Conservation (phyloP, 2,329 filamentous ascomycete genomes). For the Paramyrothecium sp. region DNA sequence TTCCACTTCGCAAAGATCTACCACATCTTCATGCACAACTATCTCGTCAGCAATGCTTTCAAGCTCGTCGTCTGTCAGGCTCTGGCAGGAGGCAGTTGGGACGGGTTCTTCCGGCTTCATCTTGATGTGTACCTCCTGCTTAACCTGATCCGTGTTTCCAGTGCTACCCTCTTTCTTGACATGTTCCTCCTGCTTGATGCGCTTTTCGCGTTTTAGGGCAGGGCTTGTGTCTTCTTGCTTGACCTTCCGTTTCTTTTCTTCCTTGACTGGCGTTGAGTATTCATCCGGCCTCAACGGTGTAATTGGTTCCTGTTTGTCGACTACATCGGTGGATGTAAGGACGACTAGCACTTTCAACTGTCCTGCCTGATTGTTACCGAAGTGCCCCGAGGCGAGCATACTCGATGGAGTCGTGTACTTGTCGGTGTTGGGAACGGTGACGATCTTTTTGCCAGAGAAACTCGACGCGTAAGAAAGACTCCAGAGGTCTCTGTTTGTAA, state of each 20-base stretch:
- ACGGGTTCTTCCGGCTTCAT: conserved; percentile 1
- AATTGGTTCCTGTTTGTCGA: conserved; percentile 1
- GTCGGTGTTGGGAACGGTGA: conserved; percentile 1
- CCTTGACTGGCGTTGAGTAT: too few species aligned
- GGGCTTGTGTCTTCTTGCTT: conserved; percentile 2
- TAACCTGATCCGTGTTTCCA: neutral
- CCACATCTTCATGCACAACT: conserved; percentile 1
- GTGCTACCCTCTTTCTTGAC: conserved; percentile 1
- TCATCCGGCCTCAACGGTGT: conserved; percentile 1
- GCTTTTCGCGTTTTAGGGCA: neutral
- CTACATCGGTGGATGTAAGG: conserved; percentile 1
- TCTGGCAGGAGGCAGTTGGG: neutral
- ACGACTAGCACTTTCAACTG: too few species aligned
- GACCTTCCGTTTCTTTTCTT: neutral
- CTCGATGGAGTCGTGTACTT: neutral
- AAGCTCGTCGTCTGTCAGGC: too few species aligned
- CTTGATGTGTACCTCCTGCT: conserved; percentile 1
- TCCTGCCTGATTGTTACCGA: too few species aligned
- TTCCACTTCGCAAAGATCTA: neutral
- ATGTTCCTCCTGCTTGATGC: neutral
- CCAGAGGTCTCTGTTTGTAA: neutral
- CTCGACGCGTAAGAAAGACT: conserved; percentile 1
- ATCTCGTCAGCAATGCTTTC: conserved; percentile 1
- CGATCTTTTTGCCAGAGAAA: conserved; percentile 1
- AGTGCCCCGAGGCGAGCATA: too few species aligned